Evolutionary conservation across 306 rosid species (phyloP).

Genomic region (Betula pendula): DNA sequence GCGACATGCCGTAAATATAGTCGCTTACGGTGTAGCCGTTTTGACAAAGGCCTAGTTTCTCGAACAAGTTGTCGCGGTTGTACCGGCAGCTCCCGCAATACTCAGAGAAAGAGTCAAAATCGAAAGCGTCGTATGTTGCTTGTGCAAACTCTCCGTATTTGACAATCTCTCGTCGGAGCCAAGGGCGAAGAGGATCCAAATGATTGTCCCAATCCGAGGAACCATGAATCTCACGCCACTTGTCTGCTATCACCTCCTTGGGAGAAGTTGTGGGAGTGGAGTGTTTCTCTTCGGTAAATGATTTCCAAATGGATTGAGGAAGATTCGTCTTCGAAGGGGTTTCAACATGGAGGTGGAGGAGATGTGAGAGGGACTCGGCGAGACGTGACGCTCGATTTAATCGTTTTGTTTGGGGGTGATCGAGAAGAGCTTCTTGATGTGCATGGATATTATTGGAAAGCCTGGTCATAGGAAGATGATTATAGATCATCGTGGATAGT

Average conservation of each 20-base stretch:
- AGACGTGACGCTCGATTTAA: conserved; percentile 31
- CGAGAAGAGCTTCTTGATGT: conserved; percentile 20
- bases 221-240: conserved; percentile 63
- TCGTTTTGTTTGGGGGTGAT: conserved; percentile 29
- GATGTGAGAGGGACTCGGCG: conserved; percentile 50
- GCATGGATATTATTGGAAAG: not conserved
- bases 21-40: conserved; percentile 49
- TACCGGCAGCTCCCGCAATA: conserved; percentile 65
- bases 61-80: conserved; percentile 40
- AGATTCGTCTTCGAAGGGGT: conserved; percentile 26
- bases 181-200: conserved; percentile 58
- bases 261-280: conserved; percentile 62
- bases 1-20: conserved; percentile 65
- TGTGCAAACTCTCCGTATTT: conserved; percentile 76
- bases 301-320: not conserved
- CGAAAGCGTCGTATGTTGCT: conserved; percentile 74
- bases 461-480: conserved; percentile 15
- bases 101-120: conserved; percentile 57
- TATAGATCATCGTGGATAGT: conserved; percentile 21
- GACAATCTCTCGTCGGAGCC: conserved; percentile 62
- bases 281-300: conserved; percentile 3
- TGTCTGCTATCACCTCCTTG: conserved; percentile 44
- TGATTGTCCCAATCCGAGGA: conserved; percentile 39
- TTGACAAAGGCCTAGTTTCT: conserved; percentile 36
- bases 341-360: conserved; percentile 47